Base-by-base conservation (phyloP, 2,329 filamentous ascomycete species). In the Colletotrichum camelliae region DNA sequence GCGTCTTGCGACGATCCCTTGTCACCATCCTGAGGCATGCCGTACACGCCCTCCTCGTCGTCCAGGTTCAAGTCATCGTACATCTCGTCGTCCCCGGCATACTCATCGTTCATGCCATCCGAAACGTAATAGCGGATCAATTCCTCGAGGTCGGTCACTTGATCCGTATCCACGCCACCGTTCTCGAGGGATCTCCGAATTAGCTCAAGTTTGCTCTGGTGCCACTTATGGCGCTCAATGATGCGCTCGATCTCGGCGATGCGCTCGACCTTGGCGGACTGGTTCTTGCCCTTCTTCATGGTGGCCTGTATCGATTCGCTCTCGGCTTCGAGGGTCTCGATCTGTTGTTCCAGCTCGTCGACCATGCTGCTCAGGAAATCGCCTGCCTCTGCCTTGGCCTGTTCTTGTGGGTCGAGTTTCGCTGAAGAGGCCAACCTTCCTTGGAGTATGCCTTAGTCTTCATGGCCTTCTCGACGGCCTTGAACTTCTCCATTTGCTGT, bases 401-500 rank as follows among this genome's bases (percentile, higher is more conserved):
- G 95, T 85, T 98, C 97, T 84, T 96, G 98, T n/a, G 97, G 97
- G 87, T 99, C 97, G 78, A 98, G 91, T 86, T 98, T 97, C 67
- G 95, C 93, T 31, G 96, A 95, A 68, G 96, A 95, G 78, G 95
- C 97, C 79, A 99, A 88, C 60, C 97, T 86, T 98, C 97, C 89
- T 99, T 98, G 77, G 97, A 98, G 87, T 98, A 99, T 77, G 97
- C 97, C 86, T 99, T 99, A 73, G 97, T 99, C 90, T 99, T 99
- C 97, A 99, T 98, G 82, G 98, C 97, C 89, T 99, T 99, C 86
- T 99, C 97, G 69, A 99, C 97, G n/a, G 96, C 96, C 88, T 99
- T 99, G 91, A 99, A 99, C 82, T 95, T 96, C 87, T 99, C 97
- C 97, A 99, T 99, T 94, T 96, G 94, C 95, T 97, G 87, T 85